Evolutionary conservation across 192 early-diverging fungal species (phyloP).

Genomic region (Coemansia sp.): DNA sequence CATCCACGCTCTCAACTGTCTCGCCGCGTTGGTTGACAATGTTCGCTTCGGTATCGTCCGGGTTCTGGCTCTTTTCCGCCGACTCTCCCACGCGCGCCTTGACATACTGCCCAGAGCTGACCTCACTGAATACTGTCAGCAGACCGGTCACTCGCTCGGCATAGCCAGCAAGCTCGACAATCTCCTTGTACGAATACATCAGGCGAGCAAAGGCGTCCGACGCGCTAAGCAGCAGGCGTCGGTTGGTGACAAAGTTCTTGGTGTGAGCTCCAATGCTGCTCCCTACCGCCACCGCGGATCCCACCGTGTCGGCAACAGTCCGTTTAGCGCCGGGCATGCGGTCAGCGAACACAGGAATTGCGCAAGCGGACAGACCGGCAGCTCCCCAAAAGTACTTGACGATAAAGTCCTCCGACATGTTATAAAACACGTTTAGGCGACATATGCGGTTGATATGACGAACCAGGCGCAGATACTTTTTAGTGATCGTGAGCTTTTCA

Average conservation of each 20-base stretch:
- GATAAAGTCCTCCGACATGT: conserved; percentile 97
- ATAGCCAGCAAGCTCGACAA: conserved; percentile 94
- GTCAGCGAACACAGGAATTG: conserved; percentile 82
- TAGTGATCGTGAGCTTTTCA: conserved; percentile 83
- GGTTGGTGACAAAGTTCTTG: conserved; percentile 76
- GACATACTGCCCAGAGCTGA: conserved; percentile 77
- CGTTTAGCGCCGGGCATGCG: conserved; percentile 35
- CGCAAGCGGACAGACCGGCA: conserved; percentile 82
- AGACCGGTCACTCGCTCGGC: conserved; percentile 88
- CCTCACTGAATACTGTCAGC: conserved; percentile 86
- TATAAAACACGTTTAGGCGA: conserved; percentile 84
- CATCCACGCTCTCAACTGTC: conserved; percentile 68
- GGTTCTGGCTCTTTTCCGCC: conserved; percentile 17
- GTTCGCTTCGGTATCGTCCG: conserved; percentile 18
- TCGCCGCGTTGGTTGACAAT: conserved; percentile 68
- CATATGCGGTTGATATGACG: conserved; percentile 88
- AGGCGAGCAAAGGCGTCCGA: conserved; percentile 83
- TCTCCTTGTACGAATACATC: conserved; percentile 95
- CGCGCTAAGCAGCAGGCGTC: conserved; percentile 72
- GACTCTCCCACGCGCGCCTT: conserved; percentile 63
- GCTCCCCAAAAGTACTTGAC: conserved; percentile 99
- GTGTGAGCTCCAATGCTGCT: conserved; percentile 46
- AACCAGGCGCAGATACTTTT: conserved; percentile 77
- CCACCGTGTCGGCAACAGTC: conserved; percentile 4
- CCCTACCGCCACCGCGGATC: conserved; percentile 3